Base-by-base conservation (phyloP, 257 asterid species). In the Solanum lycopersicoides region DNA sequence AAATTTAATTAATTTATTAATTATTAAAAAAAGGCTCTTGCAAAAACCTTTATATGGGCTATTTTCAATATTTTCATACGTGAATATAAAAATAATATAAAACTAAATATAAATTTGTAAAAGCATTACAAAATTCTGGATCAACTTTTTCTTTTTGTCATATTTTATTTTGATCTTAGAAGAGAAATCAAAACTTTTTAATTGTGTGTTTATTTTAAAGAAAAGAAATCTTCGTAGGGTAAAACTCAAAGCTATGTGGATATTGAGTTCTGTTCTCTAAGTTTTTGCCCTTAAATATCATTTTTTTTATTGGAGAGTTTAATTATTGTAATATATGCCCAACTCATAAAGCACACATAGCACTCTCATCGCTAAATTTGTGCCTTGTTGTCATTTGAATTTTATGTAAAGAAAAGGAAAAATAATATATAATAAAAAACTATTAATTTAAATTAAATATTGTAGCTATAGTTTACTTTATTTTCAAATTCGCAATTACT, bases 231-330 rank as follows among this genome's bases (percentile, higher is more conserved):
- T 12, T 37, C 7, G 5, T 37, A 37, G 39, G 39, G 23, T 53
- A 53, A 53, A 53, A 53, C 63, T 53, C 23, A 16, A 1, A 53
- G 16, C 23, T 53, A 53, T 2, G 4, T 6, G 0, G 4, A 53
- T 53, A 53, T 16, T 53, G 0, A 18, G 0, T 53, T 18, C n/a
- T 16, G 0, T 1, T 53, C 63, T 53, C n/a, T 53, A 1, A 16
- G 1, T 9, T 18, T 53, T 53, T 53, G 10, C 1, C 16, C 10
- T 53, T 16, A 1, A 0, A 50, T 50, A 50, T 2, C 1, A 0
- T 16, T 41, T 8, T 53, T 53, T 53, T 53, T 53, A 0, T 53
- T 16, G 63, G 63, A 53, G 63, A 53, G 2, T 53, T 53, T 53
- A 18, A 53, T 2, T 28, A 18, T 18, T 53, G 23, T 53, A 53